Conservation (phyloP, 495 filamentous ascomycete genomes). For the Aeminium ludgeri region DNA sequence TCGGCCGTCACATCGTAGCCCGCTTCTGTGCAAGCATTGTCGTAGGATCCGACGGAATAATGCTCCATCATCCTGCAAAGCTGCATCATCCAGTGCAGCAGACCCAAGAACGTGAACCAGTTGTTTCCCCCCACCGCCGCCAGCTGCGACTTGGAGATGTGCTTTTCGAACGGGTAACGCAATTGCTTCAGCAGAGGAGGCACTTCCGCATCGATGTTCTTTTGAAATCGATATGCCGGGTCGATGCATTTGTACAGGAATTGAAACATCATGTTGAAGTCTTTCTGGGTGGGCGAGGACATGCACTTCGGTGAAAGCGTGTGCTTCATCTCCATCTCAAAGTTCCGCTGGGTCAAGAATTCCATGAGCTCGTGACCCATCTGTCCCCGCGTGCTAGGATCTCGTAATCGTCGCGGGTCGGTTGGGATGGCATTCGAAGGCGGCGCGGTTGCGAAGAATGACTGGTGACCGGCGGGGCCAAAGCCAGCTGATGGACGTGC, state of each 20-base stretch:
- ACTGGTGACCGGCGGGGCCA: constrained; percentile 53
- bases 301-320: constrained; percentile 71
- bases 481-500: constrained; percentile 46
- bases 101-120: constrained; percentile 81
- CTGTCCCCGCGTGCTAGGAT: constrained; percentile 53
- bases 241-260: constrained; percentile 95
- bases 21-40: constrained; percentile 71
- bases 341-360: constrained; percentile 76
- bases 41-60: constrained; percentile 57
- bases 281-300: constrained; percentile 90
- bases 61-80: constrained; percentile 77
- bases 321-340: constrained; percentile 95
- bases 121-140: constrained; percentile 88
- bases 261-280: constrained; percentile 93
- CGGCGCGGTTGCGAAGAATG: constrained; percentile 79
- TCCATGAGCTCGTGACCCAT: constrained; percentile 84
- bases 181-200: constrained; percentile 79
- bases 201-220: constrained; percentile 85
- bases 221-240: constrained; percentile 76
- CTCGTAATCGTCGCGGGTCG: constrained; percentile 79
- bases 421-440: constrained; percentile 58
- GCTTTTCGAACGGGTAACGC: constrained; percentile 84
- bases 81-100: constrained; percentile 99
- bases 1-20: constrained; percentile 78
- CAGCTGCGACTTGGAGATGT: constrained; percentile 87